Evolutionary conservation across 1,284 basidiomycete genomes (phyloP).

Genomic region (Pseudozyma sp.): DNA sequence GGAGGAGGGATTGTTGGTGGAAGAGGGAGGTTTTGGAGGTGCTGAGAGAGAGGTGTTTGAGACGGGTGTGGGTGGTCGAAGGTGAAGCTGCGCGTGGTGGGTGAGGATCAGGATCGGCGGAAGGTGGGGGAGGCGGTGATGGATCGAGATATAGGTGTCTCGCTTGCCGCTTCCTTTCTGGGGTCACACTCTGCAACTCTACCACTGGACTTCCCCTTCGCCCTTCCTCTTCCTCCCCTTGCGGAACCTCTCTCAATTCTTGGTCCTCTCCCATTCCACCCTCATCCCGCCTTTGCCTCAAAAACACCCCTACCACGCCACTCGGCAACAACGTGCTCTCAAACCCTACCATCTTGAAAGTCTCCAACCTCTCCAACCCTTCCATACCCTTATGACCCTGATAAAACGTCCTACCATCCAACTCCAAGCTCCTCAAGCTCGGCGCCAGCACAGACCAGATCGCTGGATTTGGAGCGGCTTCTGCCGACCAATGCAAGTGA

Average conservation of each 20-base stretch:
- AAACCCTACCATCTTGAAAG: constrained; percentile 32
- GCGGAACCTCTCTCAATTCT: constrained; percentile 1
- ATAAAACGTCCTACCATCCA: constrained; percentile 33
- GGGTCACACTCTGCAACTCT: constrained; percentile 7
- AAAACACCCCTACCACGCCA: constrained; percentile 18
- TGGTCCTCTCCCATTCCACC: neutral
- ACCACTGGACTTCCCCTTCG: constrained; percentile 1
- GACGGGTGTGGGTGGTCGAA: constrained; percentile 7
- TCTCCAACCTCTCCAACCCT: constrained; percentile 22
- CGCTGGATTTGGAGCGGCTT: constrained; percentile 16
- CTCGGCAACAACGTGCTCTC: constrained; percentile 37
- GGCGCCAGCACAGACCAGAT: constrained; percentile 20
- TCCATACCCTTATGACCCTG: constrained; percentile 26
- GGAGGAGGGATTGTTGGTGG: constrained; percentile 20
- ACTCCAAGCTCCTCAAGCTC: constrained; percentile 14
- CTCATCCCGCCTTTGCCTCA: neutral
- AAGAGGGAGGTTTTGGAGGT: constrained; percentile 39
- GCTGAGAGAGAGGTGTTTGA: constrained; percentile 30
- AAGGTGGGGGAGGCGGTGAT: neutral
- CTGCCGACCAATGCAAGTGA: constrained; percentile 28
- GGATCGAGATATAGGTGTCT: constrained; percentile 26
- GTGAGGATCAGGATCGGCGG: constrained; percentile 2
- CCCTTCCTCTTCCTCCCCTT: constrained; percentile 4
- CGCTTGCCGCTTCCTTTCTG: neutral
- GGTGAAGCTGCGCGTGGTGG: neutral